Evolutionary conservation across 257 asterid genomes (phyloP), one percentile per base, ranked within the genome.

Genomic region (Nicotiana attenuata): DNA sequence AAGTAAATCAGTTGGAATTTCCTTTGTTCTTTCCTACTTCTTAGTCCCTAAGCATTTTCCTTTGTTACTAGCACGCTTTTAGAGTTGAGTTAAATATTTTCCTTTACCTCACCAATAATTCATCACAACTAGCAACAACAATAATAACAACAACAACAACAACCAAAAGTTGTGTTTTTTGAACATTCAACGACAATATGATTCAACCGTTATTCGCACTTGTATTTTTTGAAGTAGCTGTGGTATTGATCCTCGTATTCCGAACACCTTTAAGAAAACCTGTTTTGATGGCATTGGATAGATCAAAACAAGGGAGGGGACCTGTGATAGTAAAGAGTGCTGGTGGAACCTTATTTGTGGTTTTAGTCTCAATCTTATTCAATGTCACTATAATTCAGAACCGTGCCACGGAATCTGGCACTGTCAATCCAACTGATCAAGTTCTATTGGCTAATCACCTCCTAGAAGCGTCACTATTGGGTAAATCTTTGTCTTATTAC

Each of bases 261-360:
- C 89, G 91, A 14, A 94, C 97, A 50, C 98, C 97, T 71, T 26
- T 93, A 80, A 87, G 97, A 63, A 91, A 87, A 61, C 94, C 94
- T 4, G 73, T 89, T 73, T 77, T 89, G 65, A 65, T 91, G 57
- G 28, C 88, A 65, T 88, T 94, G 60, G 97, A 93, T 85, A 83
- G 86, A 29, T 16, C 87, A 82, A 94, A 94, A 88, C 94, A 89
- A 81, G 97, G 97, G 3, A 82, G 89, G 59, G 97, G 94, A 17
- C 97, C 94, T 50, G 91, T 93, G 14, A 89, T 94, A 22, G 92
- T 92, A 3, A 80, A 90, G 68, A 91, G 97, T 31, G 94, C 93
- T 59, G 97, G 92, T 16, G 97, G 86, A 35, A 93, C 97, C 15
- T 82, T 94, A 67, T 85, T 91, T 5, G 83, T 90, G 6, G 88